Percentiles rank a stretch among this genome's conserved stretches.
phyloP scores from a whole-genome alignment of 169 alveolate genomes.

The Cryptosporidium canis region DNA sequence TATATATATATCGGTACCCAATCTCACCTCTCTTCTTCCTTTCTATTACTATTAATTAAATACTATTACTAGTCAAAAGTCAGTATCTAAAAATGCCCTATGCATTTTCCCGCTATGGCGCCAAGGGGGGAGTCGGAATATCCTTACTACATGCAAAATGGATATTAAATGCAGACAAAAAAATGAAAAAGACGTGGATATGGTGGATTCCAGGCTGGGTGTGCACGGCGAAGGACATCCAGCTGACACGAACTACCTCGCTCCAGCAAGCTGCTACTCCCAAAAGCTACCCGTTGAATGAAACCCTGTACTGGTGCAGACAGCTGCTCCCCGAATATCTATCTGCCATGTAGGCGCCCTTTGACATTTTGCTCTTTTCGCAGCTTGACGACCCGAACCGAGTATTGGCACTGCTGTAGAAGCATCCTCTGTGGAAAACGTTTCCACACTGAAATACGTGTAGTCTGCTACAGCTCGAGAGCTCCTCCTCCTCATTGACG shows the following conservation, averaged over 20 bases:
- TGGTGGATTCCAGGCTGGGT: no score
- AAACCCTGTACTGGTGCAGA: slow-evolving; percentile 7
- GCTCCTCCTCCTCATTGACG: not conserved
- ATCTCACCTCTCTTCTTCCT: no score
- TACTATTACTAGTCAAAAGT: not conserved
- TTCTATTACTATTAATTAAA: not conserved
- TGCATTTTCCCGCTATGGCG: not conserved
- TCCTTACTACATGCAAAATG: slow-evolving; percentile 25
- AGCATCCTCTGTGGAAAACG: slow-evolving; percentile 37
- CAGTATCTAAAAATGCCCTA: slow-evolving; percentile 5
- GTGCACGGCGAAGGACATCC: not conserved
- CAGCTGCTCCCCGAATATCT: not conserved
- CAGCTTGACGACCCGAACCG: not conserved
- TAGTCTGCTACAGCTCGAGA: not conserved
- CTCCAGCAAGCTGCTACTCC: not conserved
- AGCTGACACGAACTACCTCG: not conserved
- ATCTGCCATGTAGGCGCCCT: not conserved
- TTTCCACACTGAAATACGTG: slow-evolving; percentile 49
- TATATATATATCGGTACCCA: not conserved
- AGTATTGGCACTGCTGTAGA: not conserved
- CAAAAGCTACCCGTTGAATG: slow-evolving; percentile 3
- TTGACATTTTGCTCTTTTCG: not conserved
- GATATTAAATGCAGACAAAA: not conserved
- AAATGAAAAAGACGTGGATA: not conserved
- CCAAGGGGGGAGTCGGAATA: slow-evolving; percentile 9